Conservation (phyloP, 208 protist genomes). For the Wallacemonas sp. region DNA sequence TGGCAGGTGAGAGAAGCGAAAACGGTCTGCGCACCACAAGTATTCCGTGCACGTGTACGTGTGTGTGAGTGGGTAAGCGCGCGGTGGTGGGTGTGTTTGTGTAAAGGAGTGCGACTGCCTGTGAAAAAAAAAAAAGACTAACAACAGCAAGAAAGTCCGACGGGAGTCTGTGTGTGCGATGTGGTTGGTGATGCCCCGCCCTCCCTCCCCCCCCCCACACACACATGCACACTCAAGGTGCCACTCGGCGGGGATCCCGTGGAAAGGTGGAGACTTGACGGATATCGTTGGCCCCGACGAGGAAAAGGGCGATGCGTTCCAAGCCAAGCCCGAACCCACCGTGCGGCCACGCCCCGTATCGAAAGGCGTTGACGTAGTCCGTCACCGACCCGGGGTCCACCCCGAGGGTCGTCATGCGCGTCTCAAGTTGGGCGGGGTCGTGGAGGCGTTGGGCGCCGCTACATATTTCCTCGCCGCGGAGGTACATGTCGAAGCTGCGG, state of each 20-base stretch:
- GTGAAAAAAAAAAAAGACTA: conserved; percentile 19
- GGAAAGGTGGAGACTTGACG: conserved; percentile 98
- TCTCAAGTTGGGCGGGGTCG: conserved; percentile 82
- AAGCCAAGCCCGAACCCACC: conserved; percentile 98
- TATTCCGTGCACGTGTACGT: too few relatives aligned
- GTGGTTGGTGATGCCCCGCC: too few relatives aligned
- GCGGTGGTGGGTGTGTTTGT: too few relatives aligned
- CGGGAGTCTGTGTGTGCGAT: not conserved
- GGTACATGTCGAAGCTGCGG: conserved; percentile 97
- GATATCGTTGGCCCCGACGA: conserved; percentile 96
- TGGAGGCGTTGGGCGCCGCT: conserved; percentile 99
- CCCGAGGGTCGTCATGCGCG: conserved; percentile 44
- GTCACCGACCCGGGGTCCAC: conserved; percentile 52
- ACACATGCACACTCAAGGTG: conserved; percentile 70
- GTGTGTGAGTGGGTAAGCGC: too few relatives aligned
- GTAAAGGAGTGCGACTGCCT: too few relatives aligned
- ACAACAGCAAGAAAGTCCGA: not conserved
- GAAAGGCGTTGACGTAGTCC: conserved; percentile 97
- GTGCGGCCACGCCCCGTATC: conserved; percentile 97
- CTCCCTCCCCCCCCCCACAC: too few relatives aligned
- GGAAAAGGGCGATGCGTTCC: conserved; percentile 98
- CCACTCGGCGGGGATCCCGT: conserved; percentile 95
- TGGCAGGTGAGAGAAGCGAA: too few relatives aligned
- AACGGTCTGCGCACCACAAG: too few relatives aligned
- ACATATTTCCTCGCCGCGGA: conserved; percentile 99